These are phyloP conservation scores for Balakata baccata DNA, from an alignment of 345 rosid species.

Conservation along the genomic window DNA sequence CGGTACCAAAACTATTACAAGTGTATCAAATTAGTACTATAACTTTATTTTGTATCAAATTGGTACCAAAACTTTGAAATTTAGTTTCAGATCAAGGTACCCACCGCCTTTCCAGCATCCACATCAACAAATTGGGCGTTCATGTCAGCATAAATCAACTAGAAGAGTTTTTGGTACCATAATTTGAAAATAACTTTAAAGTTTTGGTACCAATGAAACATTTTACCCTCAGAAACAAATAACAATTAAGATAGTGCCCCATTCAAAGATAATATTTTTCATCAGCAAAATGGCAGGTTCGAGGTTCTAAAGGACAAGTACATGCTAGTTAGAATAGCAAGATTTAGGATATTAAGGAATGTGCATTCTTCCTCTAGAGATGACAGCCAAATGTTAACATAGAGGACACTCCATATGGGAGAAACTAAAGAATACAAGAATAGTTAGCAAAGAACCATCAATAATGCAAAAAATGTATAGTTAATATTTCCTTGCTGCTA, in stretches of 20 bases:
- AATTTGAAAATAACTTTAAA: too few species aligned
- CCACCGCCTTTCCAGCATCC: too few species aligned
- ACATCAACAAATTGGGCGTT: too few species aligned
- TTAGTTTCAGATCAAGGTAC: too few species aligned
- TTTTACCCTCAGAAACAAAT: not conserved
- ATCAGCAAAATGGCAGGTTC: not conserved
- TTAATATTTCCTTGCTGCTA: not conserved
- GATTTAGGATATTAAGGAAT: not conserved
- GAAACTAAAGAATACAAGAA: not conserved
- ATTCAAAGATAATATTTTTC: constrained; percentile 1
- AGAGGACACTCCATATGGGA: not conserved
- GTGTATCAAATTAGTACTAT: too few species aligned
- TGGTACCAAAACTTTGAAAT: too few species aligned
- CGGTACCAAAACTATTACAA: too few species aligned
- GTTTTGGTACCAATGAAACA: too few species aligned
- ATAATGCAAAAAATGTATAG: not conserved
- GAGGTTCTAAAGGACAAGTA: constrained; percentile 2
- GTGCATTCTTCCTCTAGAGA: not conserved
- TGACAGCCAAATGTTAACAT: not conserved
- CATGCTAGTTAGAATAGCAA: not conserved
- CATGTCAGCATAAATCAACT: too few species aligned
- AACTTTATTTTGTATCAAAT: too few species aligned
- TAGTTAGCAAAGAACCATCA: not conserved
- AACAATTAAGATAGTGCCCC: not conserved
- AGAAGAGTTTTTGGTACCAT: too few species aligned